Base-by-base conservation (phyloP, 139 green algal genomes). In the Bryopsis sp. region DNA sequence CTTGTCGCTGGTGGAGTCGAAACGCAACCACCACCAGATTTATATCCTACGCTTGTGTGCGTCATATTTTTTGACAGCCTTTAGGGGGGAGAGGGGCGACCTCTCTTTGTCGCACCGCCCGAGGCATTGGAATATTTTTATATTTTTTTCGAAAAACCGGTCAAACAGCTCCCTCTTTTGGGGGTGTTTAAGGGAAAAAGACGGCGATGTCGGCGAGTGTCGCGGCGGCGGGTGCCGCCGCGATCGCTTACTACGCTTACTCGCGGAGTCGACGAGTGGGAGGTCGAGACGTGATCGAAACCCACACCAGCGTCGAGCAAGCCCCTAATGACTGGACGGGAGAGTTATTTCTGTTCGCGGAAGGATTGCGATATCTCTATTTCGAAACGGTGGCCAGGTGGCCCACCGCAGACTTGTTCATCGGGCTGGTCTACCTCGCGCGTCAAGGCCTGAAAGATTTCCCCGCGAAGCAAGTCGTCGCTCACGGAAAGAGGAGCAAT, bases 341-440 rank as follows among this genome's bases (percentile, higher is more conserved):
- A 15, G 59, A 67, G 33, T 31, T 67, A 5, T 67, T 47, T 47
- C 59, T 67, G 5, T 67, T 67, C 33, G 59, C 59, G 4, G 59
- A 67, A 26, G 59, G 24, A 26, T 46, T 67, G 33, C 32, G 59
- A 24, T 67, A 67, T 19, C 32, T 67, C 6, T 67, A 47, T 19
- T 46, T 67, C 28, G 59, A 67, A 31, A 39, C 28, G 5, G 33
- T 67, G 6, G 33, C 33, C 19, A 26, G 33, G 6, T 67, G 59
- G 59, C 59, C 28, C 6, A 67, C 59, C 4, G 59, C 59, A 46
- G 59, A 67, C 33, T 67, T 67, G 59, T 67, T 67, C 59, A 67
- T 67, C 43, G 59, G 59, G 33, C 59, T 67, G 5, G 28, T 46
- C 5, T 67, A 67, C 33, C 33, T 67, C 11, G 59, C 59, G 8